Base-by-base conservation (phyloP, 768 basidiomycete species). In the Sporobolomyces pararoseus region DNA sequence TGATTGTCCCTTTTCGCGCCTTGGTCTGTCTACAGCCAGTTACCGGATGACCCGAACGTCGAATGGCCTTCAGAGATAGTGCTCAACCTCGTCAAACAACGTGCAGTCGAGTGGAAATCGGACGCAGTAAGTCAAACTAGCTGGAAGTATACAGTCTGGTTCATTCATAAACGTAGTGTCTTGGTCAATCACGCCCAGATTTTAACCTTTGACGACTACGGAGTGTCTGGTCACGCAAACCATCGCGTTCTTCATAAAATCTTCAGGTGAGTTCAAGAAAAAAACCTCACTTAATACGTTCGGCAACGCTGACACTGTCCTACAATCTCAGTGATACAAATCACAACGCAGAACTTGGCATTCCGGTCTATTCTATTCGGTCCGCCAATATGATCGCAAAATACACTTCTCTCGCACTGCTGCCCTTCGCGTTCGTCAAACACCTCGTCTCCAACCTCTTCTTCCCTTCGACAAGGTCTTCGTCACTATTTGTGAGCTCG, bases 221-320 rank as follows among this genome's bases (percentile, higher is more conserved):
- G 81, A 21, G 77, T 82, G 21, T 79, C 80, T 0, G 69, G 76
- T 1, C 81, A 82, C 61, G 77, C 78, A 10, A 82, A 82, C 69
- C 81, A 82, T 68, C 76, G 75, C 16, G 73, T 79, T 0, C 54
- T 80, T 13, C 27, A 60, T 44, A 21, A 27, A 4, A 13, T 6
- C 6, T 29, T 60, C 25, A 13, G 14, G 58, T 60, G 44, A 21
- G 55, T 32, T 35, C 54, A 42, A 25, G 7, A n/a, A 17, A 44
- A 42, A 27, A 7, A 4, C 25, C 37, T 44, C 32, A 16, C 12
- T 29, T 25, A n/a, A n/a, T 42, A 25, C 39, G 39, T 17, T n/a
- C n/a, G n/a, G n/a, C n/a, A 23, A 6, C 19, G 7, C 37, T 58
- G 13, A 42, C 12, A n/a, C n/a, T 42, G 37, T 42, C 39, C 39